phyloP scores from a whole-genome alignment of 495 filamentous ascomycete genomes.

The Eremomyces bilateralis region DNA sequence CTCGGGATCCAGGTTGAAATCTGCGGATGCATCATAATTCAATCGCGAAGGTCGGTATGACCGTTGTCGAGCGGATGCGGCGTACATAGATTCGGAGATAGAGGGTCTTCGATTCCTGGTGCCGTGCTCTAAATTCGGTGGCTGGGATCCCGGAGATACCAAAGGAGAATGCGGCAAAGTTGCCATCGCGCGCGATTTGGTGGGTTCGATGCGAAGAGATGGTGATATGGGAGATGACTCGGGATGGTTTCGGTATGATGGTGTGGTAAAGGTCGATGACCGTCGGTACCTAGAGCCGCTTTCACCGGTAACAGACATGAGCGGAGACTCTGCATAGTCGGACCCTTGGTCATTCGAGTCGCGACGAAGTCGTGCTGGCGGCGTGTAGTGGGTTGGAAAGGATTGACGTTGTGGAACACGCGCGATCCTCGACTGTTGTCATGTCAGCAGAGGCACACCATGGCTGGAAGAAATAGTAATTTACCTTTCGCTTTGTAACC shows the following conservation, averaged over 20 bases:
- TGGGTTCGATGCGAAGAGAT: background rate
- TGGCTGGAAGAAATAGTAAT: background rate
- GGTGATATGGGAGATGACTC: background rate
- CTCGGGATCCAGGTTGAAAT: constrained; percentile 1
- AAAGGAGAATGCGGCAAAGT: too few relatives aligned
- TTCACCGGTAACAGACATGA: background rate
- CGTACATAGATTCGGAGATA: constrained; percentile 22
- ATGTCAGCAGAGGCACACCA: background rate
- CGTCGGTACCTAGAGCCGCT: background rate
- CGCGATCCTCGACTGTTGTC: background rate
- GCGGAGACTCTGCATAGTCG: background rate
- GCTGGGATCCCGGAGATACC: background rate
- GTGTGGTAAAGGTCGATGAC: background rate
- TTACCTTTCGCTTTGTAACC: background rate
- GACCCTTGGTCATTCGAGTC: background rate
- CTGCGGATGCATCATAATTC: constrained; percentile 10
- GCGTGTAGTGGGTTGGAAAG: constrained; percentile 17
- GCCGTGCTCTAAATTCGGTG: background rate
- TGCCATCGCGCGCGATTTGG: too few relatives aligned
- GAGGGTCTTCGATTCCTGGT: constrained; percentile 16
- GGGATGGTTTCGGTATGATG: background rate
- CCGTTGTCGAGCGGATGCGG: constrained; percentile 22
- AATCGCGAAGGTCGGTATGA: constrained; percentile 12
- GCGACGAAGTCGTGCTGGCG: constrained; percentile 10
- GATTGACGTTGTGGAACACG: background rate